Base-by-base conservation (phyloP, 2,329 filamentous ascomycete genomes). In the Dothidotthia symphoricarpi region DNA sequence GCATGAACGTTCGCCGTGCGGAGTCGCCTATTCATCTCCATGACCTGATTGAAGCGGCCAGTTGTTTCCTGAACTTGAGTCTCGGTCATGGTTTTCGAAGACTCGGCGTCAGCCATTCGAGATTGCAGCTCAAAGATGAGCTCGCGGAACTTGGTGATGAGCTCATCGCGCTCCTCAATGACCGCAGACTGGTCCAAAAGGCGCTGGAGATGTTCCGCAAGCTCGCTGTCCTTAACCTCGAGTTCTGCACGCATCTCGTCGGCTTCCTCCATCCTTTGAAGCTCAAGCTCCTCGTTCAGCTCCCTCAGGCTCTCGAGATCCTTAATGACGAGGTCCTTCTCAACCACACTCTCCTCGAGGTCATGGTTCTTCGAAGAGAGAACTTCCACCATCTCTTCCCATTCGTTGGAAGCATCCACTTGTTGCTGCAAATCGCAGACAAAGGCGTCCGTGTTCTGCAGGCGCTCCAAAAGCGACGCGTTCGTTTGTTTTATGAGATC, bases 211-310 rank as follows among this genome's bases (percentile, higher is more conserved):
- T 94, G 86, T 60, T 97, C 91, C n/a, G 80, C 76, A 48, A 96
- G 86, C 43, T 95, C 72, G 37, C 77, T 80, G 49, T 96, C 90
- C 64, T 86, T 88, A 69, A 88, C 86, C 61, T 96, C 90, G 38
- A 97, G 80, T 56, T 96, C 90, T 55, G 94, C 86, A 63, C 95
- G 89, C 68, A 98, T 80, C 62, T 97, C 90, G 65, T 91, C 95
- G 63, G 95, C 88, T 24, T 89, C 87, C 60, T 96, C 89, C 3
- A 93, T 80, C 59, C 96, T 90, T 60, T 95, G 95, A 55, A 88
- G 80, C 63, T 96, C 90, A 3, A 98, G 80, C 67, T 98, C 93
- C 57, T 97, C 90, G 54, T 88, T 94, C 53, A 97, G 82, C 61
- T 98, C 91, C 62, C 89, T 90, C 36, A 97, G 71, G 43, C 80